Base-by-base conservation (phyloP, 1,139 yeast species). In the Pichia sp. region DNA sequence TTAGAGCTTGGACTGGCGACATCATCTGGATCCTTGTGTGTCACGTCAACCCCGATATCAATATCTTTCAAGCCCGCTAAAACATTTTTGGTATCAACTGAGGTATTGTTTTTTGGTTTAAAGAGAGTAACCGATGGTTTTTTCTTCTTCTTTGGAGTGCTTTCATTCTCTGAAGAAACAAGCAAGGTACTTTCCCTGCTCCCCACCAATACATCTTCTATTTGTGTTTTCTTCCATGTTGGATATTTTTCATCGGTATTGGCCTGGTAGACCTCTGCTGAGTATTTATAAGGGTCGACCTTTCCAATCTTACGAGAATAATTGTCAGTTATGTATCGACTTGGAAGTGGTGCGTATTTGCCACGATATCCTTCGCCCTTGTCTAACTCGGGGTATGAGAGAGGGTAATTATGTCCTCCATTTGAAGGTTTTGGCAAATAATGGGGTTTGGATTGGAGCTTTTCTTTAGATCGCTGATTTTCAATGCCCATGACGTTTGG, bases 61-160 rank as follows among this genome's bases (percentile, higher is more conserved):
- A 35, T 26, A 16, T 32, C 26, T n/a, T 37, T 35, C 13, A 40
- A 29, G 2, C 27, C 43, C 3, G 19, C 30, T 10, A 40, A 32
- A 14, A 40, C 22, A 30, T 37, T 34, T 23, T 23, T 19, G 2
- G 40, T 39, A 19, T 33, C 24, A 4, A 39, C 22, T 22, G n/a
- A 7, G 22, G 10, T 21, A 21, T 21, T 21, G 8, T 21, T 21
- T 9, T 8, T 11, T 21, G 11, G 11, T 21, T 11, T 21, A 21
- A n/a, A n/a, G n/a, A n/a, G n/a, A n/a, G n/a, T n/a, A n/a, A n/a
- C n/a, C n/a, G n/a, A 21, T 17, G 18, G 7, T 4, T 6, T 16
- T 17, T 18, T 17, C n/a, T 23, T 18, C 10, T 28, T 35, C 17
- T 35, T 35, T 2, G 40, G 40, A 5, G 40, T 37, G 10, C 40